Base-by-base conservation (phyloP, 495 filamentous ascomycete genomes). In the Podospora tetraspora region DNA sequence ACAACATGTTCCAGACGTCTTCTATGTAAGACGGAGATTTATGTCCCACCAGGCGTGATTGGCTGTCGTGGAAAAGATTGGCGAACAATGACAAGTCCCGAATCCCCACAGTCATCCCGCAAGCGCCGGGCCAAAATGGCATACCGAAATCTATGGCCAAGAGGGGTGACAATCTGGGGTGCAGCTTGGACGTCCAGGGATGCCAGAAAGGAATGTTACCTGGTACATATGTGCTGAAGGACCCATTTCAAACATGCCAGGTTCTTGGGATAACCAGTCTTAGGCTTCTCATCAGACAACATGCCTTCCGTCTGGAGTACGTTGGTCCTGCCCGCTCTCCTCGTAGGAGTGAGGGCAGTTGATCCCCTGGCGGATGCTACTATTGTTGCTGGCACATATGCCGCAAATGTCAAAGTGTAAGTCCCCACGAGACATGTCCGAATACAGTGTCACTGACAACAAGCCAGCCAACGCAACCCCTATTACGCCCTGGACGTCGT, bases 331-430 rank as follows among this genome's bases (percentile, higher is more conserved):
- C 11, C 64, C 12, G 27, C 64, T 16, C 64, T 66, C 57, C 27
- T 66, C 11, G 25, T 23, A 0, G 56, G 64, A 24, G 64, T 37
- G 3, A n/a, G 57, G 23, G 23, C 62, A 52, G 64, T 21, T n/a
- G 13, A 34, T 27, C 24, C 52, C 10, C 22, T 19, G 0, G 56
- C 64, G 2, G 27, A 59, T n/a, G 29, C 64, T 12, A 29, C 64
- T 16, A 57, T 57, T 4, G 59, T 60, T 37, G 64, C 57, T 1
- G 64, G 64, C 19, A 59, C 56, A 6, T 66, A 66, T 22, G 64
- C 64, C 19, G 57, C 23, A 0, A 21, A 66, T 57, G 43, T 66
- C 64, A 66, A 66, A 29, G 19, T 66, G 57, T 19, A 58, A n/a
- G 23, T 43, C 19, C n/a, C 19, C 24, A 58, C 23, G 25, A 21